Evolutionary conservation across 2,329 filamentous ascomycete species (phyloP).

Genomic region (Arthroderma sp.): DNA sequence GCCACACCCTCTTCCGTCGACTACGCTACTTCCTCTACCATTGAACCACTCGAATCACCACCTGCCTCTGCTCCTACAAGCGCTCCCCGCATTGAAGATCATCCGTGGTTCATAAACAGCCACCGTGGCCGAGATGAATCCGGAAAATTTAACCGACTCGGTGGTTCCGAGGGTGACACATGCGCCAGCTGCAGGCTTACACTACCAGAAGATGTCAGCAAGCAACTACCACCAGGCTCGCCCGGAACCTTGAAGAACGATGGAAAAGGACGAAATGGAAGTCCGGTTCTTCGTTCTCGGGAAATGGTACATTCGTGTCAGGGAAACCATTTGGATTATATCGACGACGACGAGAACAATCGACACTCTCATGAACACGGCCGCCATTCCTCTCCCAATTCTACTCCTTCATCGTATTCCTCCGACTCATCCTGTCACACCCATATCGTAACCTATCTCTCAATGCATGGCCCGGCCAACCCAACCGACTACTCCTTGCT

Average conservation of each 20-base stretch:
- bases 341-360: constrained; percentile 21
- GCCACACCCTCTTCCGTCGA: constrained; percentile 7
- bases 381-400: constrained; percentile 26
- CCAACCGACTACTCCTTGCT: constrained; percentile 42
- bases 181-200: constrained; percentile 47
- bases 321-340: constrained; percentile 23
- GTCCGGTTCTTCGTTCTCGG: constrained; percentile 42
- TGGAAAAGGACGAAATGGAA: constrained; percentile 37
- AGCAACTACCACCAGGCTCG: constrained; percentile 39
- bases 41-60: constrained; percentile 13
- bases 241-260: constrained; percentile 38
- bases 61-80: constrained; percentile 10
- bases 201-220: constrained; percentile 41
- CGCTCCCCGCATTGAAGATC: constrained; percentile 30
- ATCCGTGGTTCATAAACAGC: constrained; percentile 37
- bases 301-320: constrained; percentile 41
- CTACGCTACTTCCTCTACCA: constrained; percentile 5
- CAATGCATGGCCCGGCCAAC: constrained; percentile 42
- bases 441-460: constrained; percentile 45
- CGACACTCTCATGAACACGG: constrained; percentile 24
- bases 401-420: constrained; percentile 27
- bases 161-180: constrained; percentile 36
- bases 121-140: constrained; percentile 28
- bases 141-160: constrained; percentile 31
- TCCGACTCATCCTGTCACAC: constrained; percentile 39